These are phyloP conservation scores for Diaporthe helianthi DNA, from an alignment of 2,329 filamentous ascomycete genomes.

Conservation along the genomic window DNA sequence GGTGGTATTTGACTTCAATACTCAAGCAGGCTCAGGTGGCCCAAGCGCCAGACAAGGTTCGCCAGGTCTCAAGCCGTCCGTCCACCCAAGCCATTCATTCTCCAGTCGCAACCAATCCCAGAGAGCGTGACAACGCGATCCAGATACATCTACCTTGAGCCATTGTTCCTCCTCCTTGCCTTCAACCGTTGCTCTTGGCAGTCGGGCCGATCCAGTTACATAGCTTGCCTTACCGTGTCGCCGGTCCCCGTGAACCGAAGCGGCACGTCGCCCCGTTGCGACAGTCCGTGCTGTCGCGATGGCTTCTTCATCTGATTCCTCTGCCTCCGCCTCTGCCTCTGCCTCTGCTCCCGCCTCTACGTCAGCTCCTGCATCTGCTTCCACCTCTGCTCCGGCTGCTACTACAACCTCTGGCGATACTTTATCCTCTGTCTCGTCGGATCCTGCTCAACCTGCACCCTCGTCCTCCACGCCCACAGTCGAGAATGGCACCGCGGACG, in stretches of 20 bases:
- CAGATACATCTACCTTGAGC: conserved; percentile 17
- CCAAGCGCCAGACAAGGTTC: conserved; percentile 16
- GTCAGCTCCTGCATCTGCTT: conserved; percentile 21
- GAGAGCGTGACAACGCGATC: conserved; percentile 31
- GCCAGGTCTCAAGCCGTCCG: conserved; percentile 16
- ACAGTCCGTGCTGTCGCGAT: conserved; percentile 30
- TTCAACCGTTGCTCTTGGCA: not conserved
- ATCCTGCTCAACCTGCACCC: conserved; percentile 38
- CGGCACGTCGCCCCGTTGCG: conserved; percentile 33
- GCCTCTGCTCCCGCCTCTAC: conserved; percentile 7
- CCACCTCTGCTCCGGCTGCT: conserved; percentile 13
- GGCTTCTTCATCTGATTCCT: conserved; percentile 19
- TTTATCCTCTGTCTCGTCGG: conserved; percentile 27
- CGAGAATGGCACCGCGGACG: conserved; percentile 36
- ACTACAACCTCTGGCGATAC: conserved; percentile 24
- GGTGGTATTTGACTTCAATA: not conserved
- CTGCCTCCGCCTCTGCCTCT: conserved; percentile 28
- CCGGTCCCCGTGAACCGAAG: conserved; percentile 5
- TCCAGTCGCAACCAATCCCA: conserved; percentile 28
- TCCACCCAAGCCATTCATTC: conserved; percentile 4
- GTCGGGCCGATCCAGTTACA: not conserved
- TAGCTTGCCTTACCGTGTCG: not conserved
- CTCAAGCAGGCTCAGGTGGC: not conserved
- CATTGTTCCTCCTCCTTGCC: conserved; percentile 20
- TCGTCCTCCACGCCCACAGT: conserved; percentile 44